phyloP scores from a whole-genome alignment of 768 basidiomycete species.

The Trametopsis cervina region DNA sequence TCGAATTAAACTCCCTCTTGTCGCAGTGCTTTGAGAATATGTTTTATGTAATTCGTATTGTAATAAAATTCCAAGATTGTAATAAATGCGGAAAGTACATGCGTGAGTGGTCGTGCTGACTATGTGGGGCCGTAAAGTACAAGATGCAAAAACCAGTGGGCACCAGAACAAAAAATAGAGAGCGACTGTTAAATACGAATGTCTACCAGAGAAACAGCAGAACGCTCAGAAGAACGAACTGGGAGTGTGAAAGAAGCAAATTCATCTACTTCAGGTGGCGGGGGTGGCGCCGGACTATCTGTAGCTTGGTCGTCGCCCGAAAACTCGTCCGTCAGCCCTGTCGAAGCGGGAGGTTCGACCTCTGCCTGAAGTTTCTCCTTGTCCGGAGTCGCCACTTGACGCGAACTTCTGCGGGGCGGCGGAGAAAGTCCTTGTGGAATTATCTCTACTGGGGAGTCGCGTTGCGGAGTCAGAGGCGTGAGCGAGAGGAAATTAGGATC shows the following conservation, averaged over 20 bases:
- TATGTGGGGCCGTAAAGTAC: constrained; percentile 1
- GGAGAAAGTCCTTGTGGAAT: constrained; percentile 7
- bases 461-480: constrained; percentile 7
- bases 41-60: constrained; percentile 11
- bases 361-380: constrained; percentile 2
- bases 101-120: constrained; percentile 2
- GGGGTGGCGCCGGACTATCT: not conserved
- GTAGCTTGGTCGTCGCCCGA: not conserved
- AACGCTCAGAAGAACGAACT: not conserved
- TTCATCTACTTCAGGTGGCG: constrained; percentile 12
- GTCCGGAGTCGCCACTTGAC: constrained; percentile 8
- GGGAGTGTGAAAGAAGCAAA: constrained; percentile 5
- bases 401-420: constrained; percentile 12
- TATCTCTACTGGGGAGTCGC: not conserved
- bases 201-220: constrained; percentile 14
- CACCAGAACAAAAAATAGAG: not conserved
- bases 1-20: constrained; percentile 15
- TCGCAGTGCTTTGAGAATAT: constrained; percentile 10
- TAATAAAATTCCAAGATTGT: constrained; percentile 8
- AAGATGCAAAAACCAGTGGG: constrained; percentile 4
- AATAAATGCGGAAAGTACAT: constrained; percentile 12
- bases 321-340: not conserved
- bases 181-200: not conserved
- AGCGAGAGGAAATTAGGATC: constrained; percentile 51
- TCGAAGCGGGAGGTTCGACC: not conserved